Base-by-base conservation (phyloP, 768 basidiomycete species). In the Boletus rufocinnamomeus region DNA sequence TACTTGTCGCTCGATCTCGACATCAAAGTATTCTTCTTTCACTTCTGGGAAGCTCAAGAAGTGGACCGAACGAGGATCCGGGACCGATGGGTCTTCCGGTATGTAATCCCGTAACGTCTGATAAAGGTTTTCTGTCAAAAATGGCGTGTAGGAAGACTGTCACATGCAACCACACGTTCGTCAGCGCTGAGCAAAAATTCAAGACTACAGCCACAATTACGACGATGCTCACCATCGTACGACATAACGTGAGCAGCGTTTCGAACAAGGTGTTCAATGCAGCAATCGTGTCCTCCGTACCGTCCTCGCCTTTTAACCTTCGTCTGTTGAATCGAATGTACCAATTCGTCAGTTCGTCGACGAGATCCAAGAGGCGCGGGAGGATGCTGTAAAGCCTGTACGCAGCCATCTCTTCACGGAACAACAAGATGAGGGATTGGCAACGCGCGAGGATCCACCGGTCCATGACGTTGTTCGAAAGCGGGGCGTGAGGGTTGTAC, bases 301-400 rank as follows among this genome's bases (percentile, higher is more conserved):
- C 91, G 66, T 93, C 89, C 72, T 96, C 92, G 46, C 97, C 97
- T 81, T 99, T 99, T 59, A 99, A 78, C 17, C 97, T 84, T 64
- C 88, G 89, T 45, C 97, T 87, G 76, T 99, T 99, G 79, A 98
- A 98, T 49, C 97, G 93, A 70, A 99, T 98, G 76, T 99, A 99
- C 95, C 95, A 98, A 72, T 99, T 99, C 23, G 97, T 99, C 58
- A 98, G 81, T 73, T 98, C 97, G 64, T 96, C 93, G 32, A 99
- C 83, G 57, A 99, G 86, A 62, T 91, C 89, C 58, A 98, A 79
- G 43, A 98, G 79, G 35, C 93, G 86, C n/a, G 95, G 95, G 61
- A 98, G 93, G 78, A 99, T 91, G 62, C 94, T 98, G 76, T 98
- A 98, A 16, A 99, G 83, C 62, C 95, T 84, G 76, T 99, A 99